phyloP scores from a whole-genome alignment of 2,329 filamentous ascomycete genomes.

The Pestalotiopsis sp. region DNA sequence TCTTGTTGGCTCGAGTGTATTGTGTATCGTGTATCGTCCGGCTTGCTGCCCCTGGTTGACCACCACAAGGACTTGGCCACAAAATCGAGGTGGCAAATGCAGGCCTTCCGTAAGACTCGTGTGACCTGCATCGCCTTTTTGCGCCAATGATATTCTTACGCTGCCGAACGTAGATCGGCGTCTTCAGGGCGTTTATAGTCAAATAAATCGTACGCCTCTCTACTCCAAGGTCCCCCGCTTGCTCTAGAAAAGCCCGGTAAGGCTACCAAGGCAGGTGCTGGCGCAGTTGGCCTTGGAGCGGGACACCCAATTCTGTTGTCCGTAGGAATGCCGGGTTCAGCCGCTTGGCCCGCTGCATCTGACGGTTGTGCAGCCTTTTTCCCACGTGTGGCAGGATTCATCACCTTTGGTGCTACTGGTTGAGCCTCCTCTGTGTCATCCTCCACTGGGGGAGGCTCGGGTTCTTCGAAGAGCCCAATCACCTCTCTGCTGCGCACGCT shows the following conservation, averaged over 20 bases:
- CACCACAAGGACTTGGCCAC: not conserved
- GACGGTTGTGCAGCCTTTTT: slow-evolving; percentile 55
- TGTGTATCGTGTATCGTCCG: not conserved
- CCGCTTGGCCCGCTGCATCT: slow-evolving; percentile 51
- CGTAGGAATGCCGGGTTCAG: slow-evolving; percentile 28
- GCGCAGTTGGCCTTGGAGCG: slow-evolving; percentile 13
- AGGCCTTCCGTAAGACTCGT: not conserved
- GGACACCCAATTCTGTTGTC: not conserved
- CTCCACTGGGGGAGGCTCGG: slow-evolving; percentile 12
- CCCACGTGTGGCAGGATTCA: slow-evolving; percentile 54
- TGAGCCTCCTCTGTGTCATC: not conserved
- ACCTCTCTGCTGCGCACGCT: slow-evolving; percentile 33
- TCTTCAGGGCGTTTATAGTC: slow-evolving; percentile 45
- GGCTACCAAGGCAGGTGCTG: slow-evolving; percentile 16
- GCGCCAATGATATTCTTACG: not conserved
- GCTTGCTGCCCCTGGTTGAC: not conserved
- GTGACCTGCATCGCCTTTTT: not conserved
- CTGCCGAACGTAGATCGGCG: not conserved
- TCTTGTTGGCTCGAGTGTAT: not conserved
- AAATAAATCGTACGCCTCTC: slow-evolving; percentile 68
- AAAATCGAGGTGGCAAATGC: not conserved
- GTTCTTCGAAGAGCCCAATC: slow-evolving; percentile 31
- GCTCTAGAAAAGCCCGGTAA: slow-evolving; percentile 50
- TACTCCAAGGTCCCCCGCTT: slow-evolving; percentile 68
- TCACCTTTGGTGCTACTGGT: slow-evolving; percentile 27